A percentile compares a stretch with the other conserved stretches of the same genome.
phyloP scores from a whole-genome alignment of 495 filamentous ascomycete species.

The Arthonia radiata region DNA sequence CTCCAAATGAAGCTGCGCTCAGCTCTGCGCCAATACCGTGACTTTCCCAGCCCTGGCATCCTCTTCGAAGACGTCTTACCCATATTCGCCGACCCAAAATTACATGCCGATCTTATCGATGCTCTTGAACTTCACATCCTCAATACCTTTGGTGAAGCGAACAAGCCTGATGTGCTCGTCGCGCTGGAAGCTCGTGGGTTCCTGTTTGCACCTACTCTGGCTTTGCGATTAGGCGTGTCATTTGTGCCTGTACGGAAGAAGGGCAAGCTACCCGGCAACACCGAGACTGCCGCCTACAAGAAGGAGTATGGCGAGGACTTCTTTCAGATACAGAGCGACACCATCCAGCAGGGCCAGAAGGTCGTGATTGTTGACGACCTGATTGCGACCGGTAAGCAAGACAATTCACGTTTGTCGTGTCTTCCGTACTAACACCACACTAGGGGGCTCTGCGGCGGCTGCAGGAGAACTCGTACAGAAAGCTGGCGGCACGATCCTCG shows the following conservation, averaged over 20 bases:
- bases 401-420: not conserved
- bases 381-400: conserved; percentile 71
- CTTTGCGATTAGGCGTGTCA: conserved; percentile 56
- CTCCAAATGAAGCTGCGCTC: conserved; percentile 48
- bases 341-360: conserved; percentile 64
- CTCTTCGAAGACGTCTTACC: conserved; percentile 97
- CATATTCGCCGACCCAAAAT: conserved; percentile 56
- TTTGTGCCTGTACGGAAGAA: conserved; percentile 92
- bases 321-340: conserved; percentile 83
- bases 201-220: conserved; percentile 78
- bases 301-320: conserved; percentile 96
- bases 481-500: conserved; percentile 60
- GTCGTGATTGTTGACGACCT: conserved; percentile 92
- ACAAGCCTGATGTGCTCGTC: conserved; percentile 68
- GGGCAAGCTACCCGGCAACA: conserved; percentile 85
- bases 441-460: conserved; percentile 78
- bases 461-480: conserved; percentile 66
- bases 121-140: conserved; percentile 66
- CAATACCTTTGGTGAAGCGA: conserved; percentile 19
- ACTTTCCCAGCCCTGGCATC: conserved; percentile 88
- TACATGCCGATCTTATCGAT: conserved; percentile 56
- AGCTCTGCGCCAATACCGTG: conserved; percentile 52
- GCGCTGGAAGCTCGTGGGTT: conserved; percentile 89
- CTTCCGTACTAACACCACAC: not conserved
- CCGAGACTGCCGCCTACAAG: conserved; percentile 53